Conservation (phyloP, 768 basidiomycete genomes). For the Lactifluus echinatus region DNA sequence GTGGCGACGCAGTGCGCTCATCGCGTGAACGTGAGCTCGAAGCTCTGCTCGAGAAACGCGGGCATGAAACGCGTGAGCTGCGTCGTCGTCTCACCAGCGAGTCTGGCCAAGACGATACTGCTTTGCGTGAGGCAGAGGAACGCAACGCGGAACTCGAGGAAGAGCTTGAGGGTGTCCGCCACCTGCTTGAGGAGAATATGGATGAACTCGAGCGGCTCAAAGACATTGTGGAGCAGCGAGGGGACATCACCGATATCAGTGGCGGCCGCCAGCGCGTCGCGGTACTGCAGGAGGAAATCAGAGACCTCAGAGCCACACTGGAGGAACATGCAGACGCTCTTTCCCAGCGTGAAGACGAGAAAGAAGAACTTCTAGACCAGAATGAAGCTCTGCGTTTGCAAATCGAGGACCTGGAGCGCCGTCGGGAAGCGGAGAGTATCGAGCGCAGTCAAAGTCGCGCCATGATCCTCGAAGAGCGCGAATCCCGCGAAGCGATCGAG, state of each 20-base stretch:
- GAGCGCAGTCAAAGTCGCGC: slow-evolving; percentile 71
- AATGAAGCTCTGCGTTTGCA: slow-evolving; percentile 54
- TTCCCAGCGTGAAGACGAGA: slow-evolving; percentile 56
- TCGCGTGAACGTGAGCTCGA: slow-evolving; percentile 68
- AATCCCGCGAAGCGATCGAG: slow-evolving; percentile 72
- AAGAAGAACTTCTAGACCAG: slow-evolving; percentile 60
- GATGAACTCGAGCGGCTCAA: slow-evolving; percentile 73
- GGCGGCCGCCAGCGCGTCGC: slow-evolving; percentile 40
- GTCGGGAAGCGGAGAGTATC: slow-evolving; percentile 50
- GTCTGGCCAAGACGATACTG: slow-evolving; percentile 37
- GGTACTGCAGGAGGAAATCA: slow-evolving; percentile 54
- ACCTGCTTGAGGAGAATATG: slow-evolving; percentile 69
- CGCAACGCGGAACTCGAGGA: slow-evolving; percentile 65
- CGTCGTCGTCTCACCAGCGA: slow-evolving; percentile 37
- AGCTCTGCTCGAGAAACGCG: slow-evolving; percentile 64
- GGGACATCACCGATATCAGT: slow-evolving; percentile 33
- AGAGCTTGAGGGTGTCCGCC: slow-evolving; percentile 61
- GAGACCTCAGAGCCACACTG: slow-evolving; percentile 47
- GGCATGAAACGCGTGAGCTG: slow-evolving; percentile 60
- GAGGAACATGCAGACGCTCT: slow-evolving; percentile 54
- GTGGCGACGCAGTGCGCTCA: slow-evolving; percentile 32
- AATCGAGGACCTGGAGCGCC: slow-evolving; percentile 55
- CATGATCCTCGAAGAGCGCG: slow-evolving; percentile 59
- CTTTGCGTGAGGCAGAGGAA: slow-evolving; percentile 46
- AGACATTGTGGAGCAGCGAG: slow-evolving; percentile 50